Percentiles rank a stretch among this genome's conserved stretches.
These are phyloP conservation scores for Ustilago esculenta DNA, from an alignment of 1,284 basidiomycete species.

Conservation along the genomic window DNA sequence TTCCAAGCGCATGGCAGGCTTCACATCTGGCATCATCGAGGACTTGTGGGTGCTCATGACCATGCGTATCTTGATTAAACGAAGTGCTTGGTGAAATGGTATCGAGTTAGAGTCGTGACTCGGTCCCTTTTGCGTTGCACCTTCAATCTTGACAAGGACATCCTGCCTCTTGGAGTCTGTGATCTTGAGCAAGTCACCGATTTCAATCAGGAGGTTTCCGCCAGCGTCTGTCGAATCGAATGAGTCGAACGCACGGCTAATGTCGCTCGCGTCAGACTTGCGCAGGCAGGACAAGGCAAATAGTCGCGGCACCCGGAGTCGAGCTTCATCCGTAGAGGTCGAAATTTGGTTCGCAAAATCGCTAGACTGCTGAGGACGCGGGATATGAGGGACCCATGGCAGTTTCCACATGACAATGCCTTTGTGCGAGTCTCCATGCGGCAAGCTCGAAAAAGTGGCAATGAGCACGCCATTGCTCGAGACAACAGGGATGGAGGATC, in stretches of 20 bases:
- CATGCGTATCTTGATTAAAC: constrained; percentile 44
- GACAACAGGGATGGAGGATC: constrained; percentile 18
- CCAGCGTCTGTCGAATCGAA: not conserved
- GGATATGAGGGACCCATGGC: not conserved
- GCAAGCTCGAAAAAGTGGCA: constrained; percentile 4
- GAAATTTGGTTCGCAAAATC: not conserved
- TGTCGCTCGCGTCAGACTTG: constrained; percentile 26
- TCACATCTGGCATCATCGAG: not conserved
- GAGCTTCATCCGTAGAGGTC: not conserved
- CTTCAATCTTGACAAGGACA: constrained; percentile 38
- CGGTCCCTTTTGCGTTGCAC: constrained; percentile 30
- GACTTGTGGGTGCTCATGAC: constrained; percentile 4
- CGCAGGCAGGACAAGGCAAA: constrained; percentile 30
- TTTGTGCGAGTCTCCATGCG: not conserved
- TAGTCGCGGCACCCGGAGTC: constrained; percentile 4
- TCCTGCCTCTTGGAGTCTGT: constrained; percentile 42
- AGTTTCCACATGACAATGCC: constrained; percentile 33
- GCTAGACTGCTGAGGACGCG: not conserved
- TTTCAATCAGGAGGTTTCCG: constrained; percentile 18
- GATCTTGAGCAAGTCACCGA: constrained; percentile 38
- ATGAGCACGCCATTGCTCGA: constrained; percentile 41
- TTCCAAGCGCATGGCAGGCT: constrained; percentile 7
- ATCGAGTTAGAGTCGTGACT: constrained; percentile 37
- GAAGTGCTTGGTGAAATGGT: constrained; percentile 32
- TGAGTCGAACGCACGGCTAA: constrained; percentile 16